Evolutionary conservation across 176 grass and related monocot species (phyloP), one percentile per base, ranked within the genome.

Genomic region (Typha latifolia): DNA sequence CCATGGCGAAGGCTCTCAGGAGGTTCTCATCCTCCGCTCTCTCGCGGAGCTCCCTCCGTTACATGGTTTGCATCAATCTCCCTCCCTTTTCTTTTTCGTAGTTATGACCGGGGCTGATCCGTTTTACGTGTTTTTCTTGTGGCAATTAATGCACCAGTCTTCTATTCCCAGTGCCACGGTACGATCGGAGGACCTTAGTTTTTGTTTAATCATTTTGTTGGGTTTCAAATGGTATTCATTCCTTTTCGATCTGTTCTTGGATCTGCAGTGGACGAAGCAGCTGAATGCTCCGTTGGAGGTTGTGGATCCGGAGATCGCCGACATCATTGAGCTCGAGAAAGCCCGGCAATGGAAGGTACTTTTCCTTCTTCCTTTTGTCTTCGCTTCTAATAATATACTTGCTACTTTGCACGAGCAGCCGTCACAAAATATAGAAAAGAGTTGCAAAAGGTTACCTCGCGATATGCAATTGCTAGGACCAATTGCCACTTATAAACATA

Each of bases 261-360:
- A 32, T 56, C 23, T 51, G 75, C 78, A 99, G 94, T 99, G 94
- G 94, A 62, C 86, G 11, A 93, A 93, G 81, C 94, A 90, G 78
- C 43, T 99, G 64, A 99, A 93, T 66, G 72, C 86, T 12, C 83
- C 94, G 31, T 75, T 99, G 8, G 89, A 92, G 49, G 86, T 84
- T 72, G 86, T 93, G 12, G 94, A 99, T 66, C 86, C 94, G 9
- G 89, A 99, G 78, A 77, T 99, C 27, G 64, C 68, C 23, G 81
- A 99, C 61, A 99, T 99, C 69, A 99, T 99, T 66, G 94, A 99
- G 86, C 86, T 74, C 61, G 94, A 99, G 75, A 99, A 99, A 67
- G 83, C 86, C 37, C 84, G 94, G 69, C 94, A 99, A 83, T 99
- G 94, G 89, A 99, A 99, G 94, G 94, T 97, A 4, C 16, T 61